Evolutionary conservation across 768 basidiomycete species (phyloP), one percentile per base, ranked within the genome.

Genomic region (Porphyrellus cyaneotinctus): DNA sequence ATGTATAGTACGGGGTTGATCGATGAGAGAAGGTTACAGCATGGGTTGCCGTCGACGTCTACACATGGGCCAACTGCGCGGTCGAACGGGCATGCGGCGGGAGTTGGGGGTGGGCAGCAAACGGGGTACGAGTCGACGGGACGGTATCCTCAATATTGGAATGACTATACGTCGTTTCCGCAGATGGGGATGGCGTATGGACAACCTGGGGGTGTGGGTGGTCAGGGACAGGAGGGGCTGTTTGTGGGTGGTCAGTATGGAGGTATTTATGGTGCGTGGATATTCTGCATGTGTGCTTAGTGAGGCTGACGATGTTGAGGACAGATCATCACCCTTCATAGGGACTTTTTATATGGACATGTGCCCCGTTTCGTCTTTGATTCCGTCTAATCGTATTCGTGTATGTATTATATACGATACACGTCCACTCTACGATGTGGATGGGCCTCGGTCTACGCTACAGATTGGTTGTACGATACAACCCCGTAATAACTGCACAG

Each of bases 1-100:
- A 72, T 84, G 59, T 89, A 87, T 64, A 88, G 85, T 69, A 87
- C 87, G 5, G 87, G 86, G 0, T 69, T 88, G 43, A 75, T 79
- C 3, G 83, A 83, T 54, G 79, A 80, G 36, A 72, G 76, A 33
- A 74, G 75, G 11, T 47, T 43, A 17, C 54, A 49, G 0, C 54
- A 54, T 2, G 33, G 31, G 2, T 24, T 58, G 53, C 31, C 58
- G n/a, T 36, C 64, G 24, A 55, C 56, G 24, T 55, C 56, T 1
- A 63, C 58, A 28, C 64, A 60, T 7, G 58, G 49, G 30, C 60
- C 58, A 3, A 10, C n/a, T n/a, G n/a, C 50, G 20, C 62, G 66
- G 47, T 24, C 53, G 28, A 52, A 47, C 17, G 56, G 53, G 4
- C 58, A 68, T 39, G 43, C 61, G 8, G 38, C 22, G 18, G 36